Conservation (phyloP, 2,329 filamentous ascomycete species). For the Xylariaceae sp. region DNA sequence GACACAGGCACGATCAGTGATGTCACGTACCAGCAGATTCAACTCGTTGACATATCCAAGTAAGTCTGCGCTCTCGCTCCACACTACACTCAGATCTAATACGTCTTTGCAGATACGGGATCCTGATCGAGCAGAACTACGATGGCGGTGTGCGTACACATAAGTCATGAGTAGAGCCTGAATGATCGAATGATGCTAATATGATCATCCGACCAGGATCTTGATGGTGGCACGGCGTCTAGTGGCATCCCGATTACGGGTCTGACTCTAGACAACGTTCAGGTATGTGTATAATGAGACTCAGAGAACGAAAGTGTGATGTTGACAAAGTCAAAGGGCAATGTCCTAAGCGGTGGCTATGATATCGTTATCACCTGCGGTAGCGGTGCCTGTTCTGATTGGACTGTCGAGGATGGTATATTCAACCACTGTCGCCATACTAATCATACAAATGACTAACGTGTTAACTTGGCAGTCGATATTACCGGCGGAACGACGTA, state of each 20-base stretch:
- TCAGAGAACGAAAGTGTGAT: not conserved
- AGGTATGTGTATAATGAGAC: not conserved
- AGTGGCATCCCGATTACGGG: slow-evolving; percentile 42
- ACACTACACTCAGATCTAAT: not conserved
- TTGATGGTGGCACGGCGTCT: slow-evolving; percentile 38
- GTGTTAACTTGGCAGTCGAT: not conserved
- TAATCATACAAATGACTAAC: not conserved
- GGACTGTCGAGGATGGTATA: not conserved
- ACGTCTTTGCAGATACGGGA: slow-evolving; percentile 41
- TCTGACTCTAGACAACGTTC: slow-evolving; percentile 31
- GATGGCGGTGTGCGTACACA: slow-evolving; percentile 31
- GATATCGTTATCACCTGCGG: not conserved
- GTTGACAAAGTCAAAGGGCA: not conserved
- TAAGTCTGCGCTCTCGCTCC: not conserved
- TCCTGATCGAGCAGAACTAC: slow-evolving; percentile 59
- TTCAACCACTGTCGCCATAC: not conserved
- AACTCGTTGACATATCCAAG: slow-evolving; percentile 42
- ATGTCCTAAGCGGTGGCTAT: not conserved
- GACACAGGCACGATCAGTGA: slow-evolving; percentile 48
- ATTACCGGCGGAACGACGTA: not conserved
- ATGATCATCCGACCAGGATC: slow-evolving; percentile 5
- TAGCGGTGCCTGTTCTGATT: not conserved
- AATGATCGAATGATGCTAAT: not conserved
- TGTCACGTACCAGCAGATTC: slow-evolving; percentile 52
- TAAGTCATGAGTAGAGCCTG: not conserved